These are phyloP conservation scores for Leccinum pachyderme DNA, from an alignment of 1,284 basidiomycete genomes.

Conservation along the genomic window DNA sequence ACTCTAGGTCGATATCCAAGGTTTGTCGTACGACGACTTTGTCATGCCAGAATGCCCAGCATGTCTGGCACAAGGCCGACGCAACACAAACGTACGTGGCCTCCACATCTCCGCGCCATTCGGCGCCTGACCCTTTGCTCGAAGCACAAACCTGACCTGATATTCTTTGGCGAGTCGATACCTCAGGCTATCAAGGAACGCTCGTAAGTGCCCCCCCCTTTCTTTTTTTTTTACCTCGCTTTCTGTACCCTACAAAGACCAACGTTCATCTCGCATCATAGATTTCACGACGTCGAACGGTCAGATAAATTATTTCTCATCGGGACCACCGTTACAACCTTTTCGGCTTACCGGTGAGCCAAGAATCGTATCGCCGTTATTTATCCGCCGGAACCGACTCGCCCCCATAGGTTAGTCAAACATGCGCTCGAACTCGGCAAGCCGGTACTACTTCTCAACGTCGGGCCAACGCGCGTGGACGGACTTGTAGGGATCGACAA, in stretches of 20 bases:
- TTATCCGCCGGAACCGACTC: not conserved
- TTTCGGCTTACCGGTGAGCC: constrained; percentile 79
- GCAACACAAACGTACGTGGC: constrained; percentile 48
- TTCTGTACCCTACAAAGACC: not conserved
- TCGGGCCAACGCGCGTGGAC: constrained; percentile 86
- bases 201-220: constrained; percentile 53
- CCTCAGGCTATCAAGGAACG: constrained; percentile 56
- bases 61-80: constrained; percentile 56
- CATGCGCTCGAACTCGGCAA: constrained; percentile 75
- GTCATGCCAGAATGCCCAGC: constrained; percentile 73
- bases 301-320: constrained; percentile 74
- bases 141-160: constrained; percentile 80
- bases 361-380: not conserved
- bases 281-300: constrained; percentile 59
- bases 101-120: not conserved
- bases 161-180: constrained; percentile 90
- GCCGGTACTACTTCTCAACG: constrained; percentile 77
- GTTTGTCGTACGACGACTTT: constrained; percentile 73
- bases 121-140: not conserved
- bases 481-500: constrained; percentile 69
- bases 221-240: constrained; percentile 9
- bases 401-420: constrained; percentile 63
- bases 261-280: constrained; percentile 25
- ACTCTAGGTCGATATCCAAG: constrained; percentile 73
- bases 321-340: constrained; percentile 90